Evolutionary conservation across 768 basidiomycete genomes (phyloP).

Genomic region (Lactarius pseudohatsudake): DNA sequence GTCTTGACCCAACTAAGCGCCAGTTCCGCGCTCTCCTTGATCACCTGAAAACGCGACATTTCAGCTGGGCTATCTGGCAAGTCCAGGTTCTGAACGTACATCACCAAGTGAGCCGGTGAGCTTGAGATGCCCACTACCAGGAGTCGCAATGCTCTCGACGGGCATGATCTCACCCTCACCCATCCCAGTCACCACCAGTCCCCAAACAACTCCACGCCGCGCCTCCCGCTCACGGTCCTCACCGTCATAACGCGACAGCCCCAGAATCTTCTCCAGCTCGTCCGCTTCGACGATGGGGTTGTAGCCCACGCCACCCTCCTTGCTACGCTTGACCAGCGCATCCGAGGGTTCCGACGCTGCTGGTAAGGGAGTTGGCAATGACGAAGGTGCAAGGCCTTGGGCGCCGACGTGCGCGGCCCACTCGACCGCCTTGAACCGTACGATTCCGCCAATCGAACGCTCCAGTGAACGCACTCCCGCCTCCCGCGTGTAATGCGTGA

Average conservation of each 20-base stretch:
- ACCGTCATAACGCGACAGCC: slow-evolving; percentile 74
- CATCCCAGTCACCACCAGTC: slow-evolving; percentile 84
- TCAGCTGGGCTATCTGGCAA: too few species aligned
- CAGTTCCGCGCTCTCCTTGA: slow-evolving; percentile 88
- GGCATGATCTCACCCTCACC: slow-evolving; percentile 84
- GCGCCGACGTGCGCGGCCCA: slow-evolving; percentile 60
- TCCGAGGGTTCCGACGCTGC: neutral
- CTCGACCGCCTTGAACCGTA: too few species aligned
- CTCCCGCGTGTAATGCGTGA: too few species aligned
- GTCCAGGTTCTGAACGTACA: slow-evolving; percentile 34
- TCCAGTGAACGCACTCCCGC: too few species aligned
- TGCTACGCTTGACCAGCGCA: neutral
- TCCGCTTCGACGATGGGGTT: slow-evolving; percentile 56
- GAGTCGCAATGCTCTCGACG: slow-evolving; percentile 79
- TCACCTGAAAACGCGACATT: slow-evolving; percentile 49
- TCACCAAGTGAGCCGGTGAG: slow-evolving; percentile 86
- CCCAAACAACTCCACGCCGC: slow-evolving; percentile 76
- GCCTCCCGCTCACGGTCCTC: slow-evolving; percentile 78
- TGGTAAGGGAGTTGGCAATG: slow-evolving; percentile 12
- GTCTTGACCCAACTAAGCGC: slow-evolving; percentile 92
- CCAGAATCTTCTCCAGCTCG: slow-evolving; percentile 83
- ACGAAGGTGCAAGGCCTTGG: slow-evolving; percentile 29
- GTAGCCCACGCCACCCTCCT: slow-evolving; percentile 40
- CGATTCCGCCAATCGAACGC: too few species aligned
- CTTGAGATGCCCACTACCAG: slow-evolving; percentile 71